Evolutionary conservation across 1,284 basidiomycete species (phyloP).

Genomic region (Puccinia triticina): DNA sequence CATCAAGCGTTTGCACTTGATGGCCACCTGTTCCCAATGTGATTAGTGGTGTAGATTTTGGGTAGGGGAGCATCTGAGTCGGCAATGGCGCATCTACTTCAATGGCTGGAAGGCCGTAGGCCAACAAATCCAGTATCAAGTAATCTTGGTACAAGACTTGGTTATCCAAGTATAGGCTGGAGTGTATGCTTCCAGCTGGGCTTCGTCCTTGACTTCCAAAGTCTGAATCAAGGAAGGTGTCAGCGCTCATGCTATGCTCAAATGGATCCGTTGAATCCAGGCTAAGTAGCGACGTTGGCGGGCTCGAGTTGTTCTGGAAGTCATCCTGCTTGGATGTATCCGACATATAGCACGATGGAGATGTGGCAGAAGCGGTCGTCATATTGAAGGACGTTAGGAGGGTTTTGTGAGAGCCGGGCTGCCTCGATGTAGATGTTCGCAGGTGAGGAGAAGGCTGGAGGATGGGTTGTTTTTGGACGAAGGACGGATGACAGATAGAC

Average conservation of each 20-base stretch:
- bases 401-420: background rate
- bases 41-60: conserved; percentile 22
- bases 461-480: background rate
- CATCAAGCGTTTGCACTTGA: background rate
- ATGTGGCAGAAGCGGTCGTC: background rate
- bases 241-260: conserved; percentile 6
- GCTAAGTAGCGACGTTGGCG: background rate
- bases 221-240: conserved; percentile 1
- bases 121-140: background rate
- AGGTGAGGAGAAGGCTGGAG: background rate
- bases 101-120: conserved; percentile 14
- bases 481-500: conserved; percentile 25
- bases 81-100: background rate
- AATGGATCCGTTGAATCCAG: conserved; percentile 6
- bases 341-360: background rate
- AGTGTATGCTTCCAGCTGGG: background rate
- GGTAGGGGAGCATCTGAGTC: conserved; percentile 17
- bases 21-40: conserved; percentile 22
- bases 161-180: background rate
- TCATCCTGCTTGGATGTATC: conserved; percentile 2
- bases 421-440: background rate
- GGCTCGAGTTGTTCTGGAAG: background rate
- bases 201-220: background rate
- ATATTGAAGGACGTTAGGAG: background rate
- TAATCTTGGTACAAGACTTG: conserved; percentile 15